Evolutionary conservation across 2,329 filamentous ascomycete genomes (phyloP).

Genomic region (Calonectria leucothoes): DNA sequence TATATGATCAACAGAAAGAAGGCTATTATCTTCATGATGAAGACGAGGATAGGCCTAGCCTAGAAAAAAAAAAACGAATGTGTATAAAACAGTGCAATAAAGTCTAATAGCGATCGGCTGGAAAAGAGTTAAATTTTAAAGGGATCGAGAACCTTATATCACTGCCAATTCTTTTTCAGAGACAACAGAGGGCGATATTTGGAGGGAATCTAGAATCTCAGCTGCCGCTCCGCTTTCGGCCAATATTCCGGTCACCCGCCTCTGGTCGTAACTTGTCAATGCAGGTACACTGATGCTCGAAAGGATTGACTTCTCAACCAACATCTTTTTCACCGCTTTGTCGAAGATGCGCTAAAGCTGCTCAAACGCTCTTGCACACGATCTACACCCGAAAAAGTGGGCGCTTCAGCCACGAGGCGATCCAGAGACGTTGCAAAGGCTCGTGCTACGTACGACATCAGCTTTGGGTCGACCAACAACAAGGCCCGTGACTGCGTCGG

Average conservation of each 20-base stretch:
- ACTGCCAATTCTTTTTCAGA: not conserved
- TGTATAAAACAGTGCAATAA: constrained; percentile 1
- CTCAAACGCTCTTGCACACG: not conserved
- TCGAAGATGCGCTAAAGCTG: not conserved
- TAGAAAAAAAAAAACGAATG: not conserved
- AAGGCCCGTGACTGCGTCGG: too few species aligned
- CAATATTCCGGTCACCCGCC: not conserved
- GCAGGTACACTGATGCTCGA: not conserved
- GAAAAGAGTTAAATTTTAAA: not conserved
- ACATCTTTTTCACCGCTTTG: not conserved
- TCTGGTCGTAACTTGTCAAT: not conserved
- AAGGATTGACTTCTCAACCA: not conserved
- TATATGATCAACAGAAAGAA: constrained; percentile 3
- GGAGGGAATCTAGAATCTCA: not conserved
- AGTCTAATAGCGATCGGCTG: not conserved
- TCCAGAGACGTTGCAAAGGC: too few species aligned
- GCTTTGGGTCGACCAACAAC: too few species aligned
- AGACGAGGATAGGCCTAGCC: not conserved
- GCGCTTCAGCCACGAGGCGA: too few species aligned
- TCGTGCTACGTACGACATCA: too few species aligned
- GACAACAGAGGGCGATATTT: not conserved
- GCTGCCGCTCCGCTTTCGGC: not conserved
- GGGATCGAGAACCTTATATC: not conserved
- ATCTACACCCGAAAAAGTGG: too few species aligned
- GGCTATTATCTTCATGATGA: constrained; percentile 11